A percentile compares a stretch with the other conserved stretches of the same genome.
Evolutionary conservation across 2,329 filamentous ascomycete genomes (phyloP).

Genomic region (Claviceps africana): DNA sequence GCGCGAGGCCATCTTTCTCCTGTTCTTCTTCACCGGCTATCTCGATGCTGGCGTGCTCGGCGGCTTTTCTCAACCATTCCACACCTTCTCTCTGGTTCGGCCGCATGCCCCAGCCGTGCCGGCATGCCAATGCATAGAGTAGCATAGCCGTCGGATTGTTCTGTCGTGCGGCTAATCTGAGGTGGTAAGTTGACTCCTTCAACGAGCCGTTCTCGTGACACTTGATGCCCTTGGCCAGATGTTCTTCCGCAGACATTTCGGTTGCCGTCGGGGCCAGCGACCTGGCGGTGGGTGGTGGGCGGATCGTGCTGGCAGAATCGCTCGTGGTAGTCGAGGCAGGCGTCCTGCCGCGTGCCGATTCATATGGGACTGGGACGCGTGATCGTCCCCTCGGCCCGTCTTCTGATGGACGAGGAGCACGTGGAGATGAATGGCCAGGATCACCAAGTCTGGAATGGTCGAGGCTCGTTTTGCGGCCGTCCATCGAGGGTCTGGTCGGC

Average conservation of each 20-base stretch:
- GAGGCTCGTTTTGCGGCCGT: slow-evolving; percentile 35
- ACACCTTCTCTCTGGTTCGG: slow-evolving; percentile 83
- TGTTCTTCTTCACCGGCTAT: slow-evolving; percentile 68
- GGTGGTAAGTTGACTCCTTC: slow-evolving; percentile 90
- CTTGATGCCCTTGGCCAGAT: slow-evolving; percentile 78
- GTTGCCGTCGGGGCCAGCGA: slow-evolving; percentile 41
- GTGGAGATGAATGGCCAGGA: slow-evolving; percentile 29
- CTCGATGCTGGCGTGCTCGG: slow-evolving; percentile 68
- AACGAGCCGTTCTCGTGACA: slow-evolving; percentile 78
- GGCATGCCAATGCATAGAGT: slow-evolving; percentile 83
- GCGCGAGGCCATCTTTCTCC: slow-evolving; percentile 43
- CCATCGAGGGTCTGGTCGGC: slow-evolving; percentile 32
- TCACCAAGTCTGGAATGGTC: slow-evolving; percentile 27
- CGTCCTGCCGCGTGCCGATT: slow-evolving; percentile 27
- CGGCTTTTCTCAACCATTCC: slow-evolving; percentile 81
- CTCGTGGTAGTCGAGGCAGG: slow-evolving; percentile 36
- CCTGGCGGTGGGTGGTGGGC: slow-evolving; percentile 24
- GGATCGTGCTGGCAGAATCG: slow-evolving; percentile 41
- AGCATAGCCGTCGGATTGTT: slow-evolving; percentile 91
- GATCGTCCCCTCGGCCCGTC: slow-evolving; percentile 34
- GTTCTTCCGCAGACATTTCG: slow-evolving; percentile 72
- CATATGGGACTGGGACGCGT: slow-evolving; percentile 23
- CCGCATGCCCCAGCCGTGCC: slow-evolving; percentile 96
- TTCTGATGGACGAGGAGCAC: slow-evolving; percentile 28
- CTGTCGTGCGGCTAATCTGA: slow-evolving; percentile 74